phyloP scores from a whole-genome alignment of 208 protist genomes.

The Wallacemonas sp. region DNA sequence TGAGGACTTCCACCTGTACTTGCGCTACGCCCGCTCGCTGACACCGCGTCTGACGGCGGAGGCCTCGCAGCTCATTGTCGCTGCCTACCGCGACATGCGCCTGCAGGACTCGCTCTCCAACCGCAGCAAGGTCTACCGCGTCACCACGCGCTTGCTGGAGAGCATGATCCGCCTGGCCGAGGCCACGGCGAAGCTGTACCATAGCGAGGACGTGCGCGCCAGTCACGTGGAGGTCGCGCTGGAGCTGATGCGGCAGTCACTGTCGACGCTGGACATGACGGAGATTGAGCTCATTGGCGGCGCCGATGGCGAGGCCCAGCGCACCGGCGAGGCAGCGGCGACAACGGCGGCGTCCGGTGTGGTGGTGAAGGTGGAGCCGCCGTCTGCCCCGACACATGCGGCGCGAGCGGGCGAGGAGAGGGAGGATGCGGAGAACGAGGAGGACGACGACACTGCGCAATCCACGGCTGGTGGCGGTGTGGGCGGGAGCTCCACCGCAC shows the following conservation, averaged over 20 bases:
- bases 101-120: slow-evolving; percentile 90
- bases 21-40: slow-evolving; percentile 91
- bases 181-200: slow-evolving; percentile 96
- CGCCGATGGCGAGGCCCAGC: slow-evolving; percentile 8
- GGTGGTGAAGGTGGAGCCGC: background rate
- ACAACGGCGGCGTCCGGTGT: background rate
- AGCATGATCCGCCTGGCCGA: slow-evolving; percentile 99
- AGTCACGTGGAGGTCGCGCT: slow-evolving; percentile 84
- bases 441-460: no score
- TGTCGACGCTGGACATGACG: slow-evolving; percentile 89
- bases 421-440: background rate
- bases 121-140: slow-evolving; percentile 94
- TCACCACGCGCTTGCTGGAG: slow-evolving; percentile 99
- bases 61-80: slow-evolving; percentile 84
- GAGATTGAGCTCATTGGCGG: slow-evolving; percentile 82
- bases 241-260: slow-evolving; percentile 90
- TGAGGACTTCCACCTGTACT: slow-evolving; percentile 93
- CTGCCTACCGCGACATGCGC: slow-evolving; percentile 93
- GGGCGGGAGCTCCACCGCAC: background rate
- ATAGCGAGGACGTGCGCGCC: slow-evolving; percentile 88
- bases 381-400: background rate
- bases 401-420: background rate
- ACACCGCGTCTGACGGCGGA: slow-evolving; percentile 90
- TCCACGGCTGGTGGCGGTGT: background rate
- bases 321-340: background rate